phyloP scores from a whole-genome alignment of 2,329 filamentous ascomycete genomes.

The Sordariomycetes sp. region DNA sequence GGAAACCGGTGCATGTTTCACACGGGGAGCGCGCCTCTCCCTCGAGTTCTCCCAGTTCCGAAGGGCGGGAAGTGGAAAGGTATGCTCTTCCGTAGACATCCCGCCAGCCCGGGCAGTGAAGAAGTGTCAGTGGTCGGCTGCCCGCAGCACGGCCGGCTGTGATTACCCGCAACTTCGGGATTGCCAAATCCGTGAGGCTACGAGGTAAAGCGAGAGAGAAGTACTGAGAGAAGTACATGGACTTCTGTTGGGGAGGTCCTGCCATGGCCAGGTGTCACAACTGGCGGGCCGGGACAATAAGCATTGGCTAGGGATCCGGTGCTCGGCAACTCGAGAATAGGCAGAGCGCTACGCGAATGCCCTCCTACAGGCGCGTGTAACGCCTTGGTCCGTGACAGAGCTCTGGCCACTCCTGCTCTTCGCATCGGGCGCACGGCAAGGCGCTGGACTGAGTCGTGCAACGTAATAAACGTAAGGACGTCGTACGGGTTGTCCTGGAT shows the following conservation, averaged over 20 bases:
- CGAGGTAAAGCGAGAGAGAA: background rate
- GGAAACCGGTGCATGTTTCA: background rate
- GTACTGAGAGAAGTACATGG: background rate
- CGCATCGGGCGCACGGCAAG: background rate
- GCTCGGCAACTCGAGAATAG: background rate
- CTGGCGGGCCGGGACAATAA: background rate
- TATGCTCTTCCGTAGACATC: background rate
- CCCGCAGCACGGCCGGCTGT: background rate
- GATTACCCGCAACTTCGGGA: background rate
- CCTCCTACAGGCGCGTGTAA: background rate
- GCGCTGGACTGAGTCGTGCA: background rate
- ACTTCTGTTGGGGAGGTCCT: background rate
- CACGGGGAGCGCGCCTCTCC: background rate
- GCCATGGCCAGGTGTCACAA: background rate
- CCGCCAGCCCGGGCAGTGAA: background rate
- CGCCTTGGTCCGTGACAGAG: background rate
- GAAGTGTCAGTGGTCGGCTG: background rate
- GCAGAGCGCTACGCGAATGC: background rate
- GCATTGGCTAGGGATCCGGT: background rate
- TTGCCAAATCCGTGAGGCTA: background rate
- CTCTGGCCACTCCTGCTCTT: background rate
- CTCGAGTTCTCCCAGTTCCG: background rate
- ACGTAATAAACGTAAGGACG: background rate
- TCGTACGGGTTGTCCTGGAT: background rate
- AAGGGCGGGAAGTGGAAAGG: background rate